Evolutionary conservation across 2,329 filamentous ascomycete genomes (phyloP), one percentile per base, ranked within the genome.

Genomic region (Apiospora saccharicola): DNA sequence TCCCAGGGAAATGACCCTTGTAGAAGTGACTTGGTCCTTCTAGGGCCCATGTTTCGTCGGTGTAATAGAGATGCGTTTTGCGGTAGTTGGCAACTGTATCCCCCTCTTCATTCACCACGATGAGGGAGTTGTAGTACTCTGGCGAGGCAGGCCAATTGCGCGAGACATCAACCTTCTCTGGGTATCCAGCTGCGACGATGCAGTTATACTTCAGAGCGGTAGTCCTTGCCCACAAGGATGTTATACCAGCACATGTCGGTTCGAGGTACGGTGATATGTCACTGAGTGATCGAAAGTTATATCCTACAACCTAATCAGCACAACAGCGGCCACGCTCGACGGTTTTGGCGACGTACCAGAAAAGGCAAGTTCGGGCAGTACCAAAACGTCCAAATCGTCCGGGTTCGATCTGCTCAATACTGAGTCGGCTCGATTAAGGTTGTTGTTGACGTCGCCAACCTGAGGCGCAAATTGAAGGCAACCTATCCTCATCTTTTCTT

Each of bases 301-400:
- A 96, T 43, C 94, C 92, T 90, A 79, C 41, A 69, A 30, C 26
- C 26, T 30, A 30, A 30, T 30, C 26, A 30, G 26, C 26, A 30
- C 26, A 30, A 30, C 26, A 30, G 26, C 26, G 4, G 26, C 26
- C 26, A 30, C 26, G 26, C 26, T 30, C 26, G 26, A 30, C 2
- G 2, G 26, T 2, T 30, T 30, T 30, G 26, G 12, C 14, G 34
- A 78, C 83, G 75, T 82, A 93, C 92, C 92, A 72, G 90, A 88
- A 78, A 96, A 94, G 0, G 93, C 92, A 80, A 96, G 83, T 79
- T 96, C 94, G 0, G 94, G 93, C 0, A 96, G 83, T 0, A 96
- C 89, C 0, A 96, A 84, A 43, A 95, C 85, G 78, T 94, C 92
- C 1, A 95, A 67, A n/a, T 87, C 83, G 1, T 87, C 82, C 0